These are phyloP conservation scores for Kandelia obovata DNA, from an alignment of 345 rosid genomes.

Conservation along the genomic window DNA sequence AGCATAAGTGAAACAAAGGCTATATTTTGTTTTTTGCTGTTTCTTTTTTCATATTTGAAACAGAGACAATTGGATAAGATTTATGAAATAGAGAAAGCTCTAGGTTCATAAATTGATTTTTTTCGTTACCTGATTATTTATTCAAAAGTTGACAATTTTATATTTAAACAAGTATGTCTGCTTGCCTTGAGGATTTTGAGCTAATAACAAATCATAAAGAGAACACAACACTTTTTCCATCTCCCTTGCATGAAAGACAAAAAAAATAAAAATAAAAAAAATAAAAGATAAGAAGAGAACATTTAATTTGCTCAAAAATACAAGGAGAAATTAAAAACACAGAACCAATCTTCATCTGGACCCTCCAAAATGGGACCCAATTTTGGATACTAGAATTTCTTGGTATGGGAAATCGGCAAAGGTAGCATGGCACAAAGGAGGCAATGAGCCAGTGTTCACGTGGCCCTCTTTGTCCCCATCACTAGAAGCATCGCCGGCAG, in stretches of 20 bases:
- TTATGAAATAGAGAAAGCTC: no score
- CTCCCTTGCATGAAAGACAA: slow-evolving; percentile 17
- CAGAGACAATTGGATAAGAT: no score
- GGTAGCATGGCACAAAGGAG: slow-evolving; percentile 2
- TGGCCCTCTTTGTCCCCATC: slow-evolving; percentile 39
- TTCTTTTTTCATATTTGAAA: no score
- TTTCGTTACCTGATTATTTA: no score
- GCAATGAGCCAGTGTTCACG: slow-evolving; percentile 41
- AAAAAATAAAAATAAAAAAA: not conserved
- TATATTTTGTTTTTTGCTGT: no score
- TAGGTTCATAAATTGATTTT: no score
- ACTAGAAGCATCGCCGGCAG: slow-evolving; percentile 23
- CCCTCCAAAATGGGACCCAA: slow-evolving; percentile 20
- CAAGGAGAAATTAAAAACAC: slow-evolving; percentile 16
- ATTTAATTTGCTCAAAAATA: slow-evolving; percentile 18
- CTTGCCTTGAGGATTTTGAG: not conserved
- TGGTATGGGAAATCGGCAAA: slow-evolving; percentile 34
- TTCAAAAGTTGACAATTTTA: no score
- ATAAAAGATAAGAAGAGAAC: not conserved
- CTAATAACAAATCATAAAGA: not conserved
- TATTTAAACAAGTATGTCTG: not conserved
- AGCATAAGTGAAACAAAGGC: no score
- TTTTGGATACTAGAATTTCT: slow-evolving; percentile 14
- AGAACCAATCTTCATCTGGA: slow-evolving; percentile 23
- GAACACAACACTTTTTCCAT: not conserved